A percentile compares a stretch with the other conserved stretches of the same genome.
phyloP scores from a whole-genome alignment of 1,284 basidiomycete genomes.

The Trichosporon ovoides region DNA sequence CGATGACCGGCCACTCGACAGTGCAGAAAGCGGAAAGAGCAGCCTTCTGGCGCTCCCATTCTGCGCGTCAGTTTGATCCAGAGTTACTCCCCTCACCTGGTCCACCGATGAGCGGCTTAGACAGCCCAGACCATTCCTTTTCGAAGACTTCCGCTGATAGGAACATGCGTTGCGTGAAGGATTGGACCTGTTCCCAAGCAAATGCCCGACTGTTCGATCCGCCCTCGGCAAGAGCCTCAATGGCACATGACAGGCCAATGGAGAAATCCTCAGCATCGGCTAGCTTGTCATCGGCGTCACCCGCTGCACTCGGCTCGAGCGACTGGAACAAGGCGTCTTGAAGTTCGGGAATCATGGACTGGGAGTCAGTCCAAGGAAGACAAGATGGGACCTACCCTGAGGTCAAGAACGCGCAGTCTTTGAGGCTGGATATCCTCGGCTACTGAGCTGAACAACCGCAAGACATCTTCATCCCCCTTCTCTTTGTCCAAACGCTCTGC shows the following conservation, averaged over 20 bases:
- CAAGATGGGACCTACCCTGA: constrained; percentile 14
- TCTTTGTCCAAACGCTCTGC: constrained; percentile 13
- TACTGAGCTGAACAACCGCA: constrained; percentile 16
- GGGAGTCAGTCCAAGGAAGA: not conserved
- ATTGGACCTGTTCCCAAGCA: constrained; percentile 20
- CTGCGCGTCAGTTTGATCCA: not conserved
- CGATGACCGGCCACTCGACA: constrained; percentile 22
- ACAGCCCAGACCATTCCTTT: constrained; percentile 6
- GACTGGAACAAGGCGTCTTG: constrained; percentile 9
- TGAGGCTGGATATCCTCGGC: constrained; percentile 17
- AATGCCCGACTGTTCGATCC: constrained; percentile 13
- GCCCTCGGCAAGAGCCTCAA: constrained; percentile 23
- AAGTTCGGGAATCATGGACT: constrained; percentile 9
- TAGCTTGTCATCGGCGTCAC: not conserved
- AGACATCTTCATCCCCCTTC: constrained; percentile 1
- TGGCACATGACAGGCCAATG: constrained; percentile 17
- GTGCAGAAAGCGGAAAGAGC: constrained; percentile 25
- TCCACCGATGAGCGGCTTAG: constrained; percentile 3
- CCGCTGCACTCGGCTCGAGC: constrained; percentile 2
- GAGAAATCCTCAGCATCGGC: constrained; percentile 9
- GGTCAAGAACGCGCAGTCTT: constrained; percentile 23
- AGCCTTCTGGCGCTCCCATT: constrained; percentile 26
- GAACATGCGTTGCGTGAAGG: constrained; percentile 21
- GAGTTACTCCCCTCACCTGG: not conserved
- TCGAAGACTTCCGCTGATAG: constrained; percentile 8